Evolutionary conservation across 495 filamentous ascomycete genomes (phyloP), one percentile per base, ranked within the genome.

Genomic region (Aspergillus cristatus): DNA sequence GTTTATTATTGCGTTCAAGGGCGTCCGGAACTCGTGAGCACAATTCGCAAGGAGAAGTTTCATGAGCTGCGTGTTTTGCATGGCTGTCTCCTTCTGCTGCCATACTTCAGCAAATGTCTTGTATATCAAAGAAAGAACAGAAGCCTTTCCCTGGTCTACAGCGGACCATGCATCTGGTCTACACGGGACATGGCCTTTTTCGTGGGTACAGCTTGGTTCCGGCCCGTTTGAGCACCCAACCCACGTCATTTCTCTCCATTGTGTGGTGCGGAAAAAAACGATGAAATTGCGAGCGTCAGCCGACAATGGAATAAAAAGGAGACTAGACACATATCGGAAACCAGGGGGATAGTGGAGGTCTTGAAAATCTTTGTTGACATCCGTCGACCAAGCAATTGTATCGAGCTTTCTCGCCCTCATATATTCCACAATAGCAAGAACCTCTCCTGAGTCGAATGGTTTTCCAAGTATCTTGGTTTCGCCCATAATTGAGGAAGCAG

Each of bases 1-100:
- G 46, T 95, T 95, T 56, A 95, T 93, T 43, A 94, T 91, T 14
- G 88, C 88, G 52, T 94, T 94, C 3, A 95, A 63, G 1, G 87
- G 87, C 1, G 88, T 95, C 28, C 88, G 78, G 16, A 95, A 84
- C 60, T 94, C 87, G 49, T 95, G 87, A 0, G 87, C 88, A 1
- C 86, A 88, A 51, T 95, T 94, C 3, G 88, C 83, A 1, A 94
- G 67, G 5, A 95, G 52, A 12, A 95, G 61, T 35, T 73, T 65
- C 22, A 84, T 90, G 14, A 94, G 62, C 34, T 86, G 76, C 39
- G 81, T 89, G 50, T 67, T 88, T 48, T 90, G 80, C 48, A 91
- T 58, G 6, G 82, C 80, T 1, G 78, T 79, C 50, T 94, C 86
- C 43, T 89, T 90, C 52, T 94, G 83, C 42, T 85, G 68, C 87